Evolutionary conservation across 805 yeast species (phyloP), one percentile per base, ranked within the genome.

Genomic region (Debaryomyces castellii): DNA sequence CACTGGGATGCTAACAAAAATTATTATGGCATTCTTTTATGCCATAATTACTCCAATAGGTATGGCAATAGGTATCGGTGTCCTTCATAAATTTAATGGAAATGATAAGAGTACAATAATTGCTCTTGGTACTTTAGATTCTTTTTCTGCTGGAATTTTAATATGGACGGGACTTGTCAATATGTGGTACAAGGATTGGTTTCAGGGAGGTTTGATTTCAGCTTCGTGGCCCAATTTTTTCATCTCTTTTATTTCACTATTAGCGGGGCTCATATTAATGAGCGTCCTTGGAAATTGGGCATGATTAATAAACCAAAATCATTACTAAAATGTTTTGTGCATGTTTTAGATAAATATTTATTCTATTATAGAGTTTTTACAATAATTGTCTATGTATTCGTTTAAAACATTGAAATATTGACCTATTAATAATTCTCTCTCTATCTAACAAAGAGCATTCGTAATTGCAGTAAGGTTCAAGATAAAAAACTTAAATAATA

Each of bases 201-300:
- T 62, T 14, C 51, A 43, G 40, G 65, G 66, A 5, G 7, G 48
- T 9, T 52, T 61, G 23, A 52, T 54, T 7, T 41, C 39, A 11
- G 61, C 62, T 3, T 32, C 54, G 1, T 6, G 42, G 8, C 3
- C 51, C 3, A 58, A 59, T 39, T 47, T 57, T 1, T 23, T 18
- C 2, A 22, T 50, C 3, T 54, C 55, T 1, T 11, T 59, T 34
- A 10, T 52, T 16, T 47, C 59, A 2, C 41, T 63, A 7, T 40
- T 60, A 12, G 51, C 57, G 2, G 69, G 67, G 3, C 35, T 64
- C 39, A 43, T 56, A 11, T 45, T 64, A 30, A 64, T 64, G 69
- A 61, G 66, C 47, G 44, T 64, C 7, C 47, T 64, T n/a, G 68
- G 69, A 27, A 64, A 63, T 40, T 64, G 69, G 68, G 64, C 67